Conservation (phyloP, 2,329 filamentous ascomycete genomes). For the Endocalyx cinctus region DNA sequence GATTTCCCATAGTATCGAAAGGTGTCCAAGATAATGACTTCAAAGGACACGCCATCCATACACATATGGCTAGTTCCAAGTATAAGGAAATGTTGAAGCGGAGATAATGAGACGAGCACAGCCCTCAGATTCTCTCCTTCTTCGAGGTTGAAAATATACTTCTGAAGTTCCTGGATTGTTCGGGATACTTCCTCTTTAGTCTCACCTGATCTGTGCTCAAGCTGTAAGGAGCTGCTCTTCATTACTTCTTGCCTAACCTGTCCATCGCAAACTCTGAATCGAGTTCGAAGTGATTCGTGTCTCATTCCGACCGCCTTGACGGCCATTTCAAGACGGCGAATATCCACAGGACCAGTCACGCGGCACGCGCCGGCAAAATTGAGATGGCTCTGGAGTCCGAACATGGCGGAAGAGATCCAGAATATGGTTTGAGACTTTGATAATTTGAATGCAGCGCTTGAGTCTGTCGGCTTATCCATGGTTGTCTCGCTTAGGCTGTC, state of each 20-base stretch:
- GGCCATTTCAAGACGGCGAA: slow-evolving; percentile 27
- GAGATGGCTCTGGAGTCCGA: slow-evolving; percentile 32
- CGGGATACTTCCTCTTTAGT: slow-evolving; percentile 18
- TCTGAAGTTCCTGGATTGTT: no score
- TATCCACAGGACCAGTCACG: slow-evolving; percentile 27
- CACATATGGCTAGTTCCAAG: slow-evolving; percentile 44
- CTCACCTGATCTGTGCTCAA: slow-evolving; percentile 19
- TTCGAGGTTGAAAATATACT: slow-evolving; percentile 33
- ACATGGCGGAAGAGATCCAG: no score
- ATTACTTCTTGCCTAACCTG: slow-evolving; percentile 25
- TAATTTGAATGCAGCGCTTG: no score
- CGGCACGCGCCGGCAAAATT: slow-evolving; percentile 31
- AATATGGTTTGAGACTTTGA: no score
- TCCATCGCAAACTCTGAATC: slow-evolving; percentile 22
- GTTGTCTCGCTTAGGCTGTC: no score
- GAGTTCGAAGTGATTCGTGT: slow-evolving; percentile 31
- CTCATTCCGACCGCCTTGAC: no score
- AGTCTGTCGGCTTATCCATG: no score
- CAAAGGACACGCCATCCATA: slow-evolving; percentile 43
- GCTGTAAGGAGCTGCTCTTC: slow-evolving; percentile 15
- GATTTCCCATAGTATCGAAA: no score
- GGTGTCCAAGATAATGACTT: slow-evolving; percentile 39
- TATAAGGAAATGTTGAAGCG: slow-evolving; percentile 34
- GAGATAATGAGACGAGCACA: slow-evolving; percentile 28
- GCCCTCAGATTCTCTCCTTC: slow-evolving; percentile 29